Percentiles rank a stretch among this genome's conserved stretches.
Conservation (phyloP, 179 eudicot genomes). For the Beta macrorhiza region DNA sequence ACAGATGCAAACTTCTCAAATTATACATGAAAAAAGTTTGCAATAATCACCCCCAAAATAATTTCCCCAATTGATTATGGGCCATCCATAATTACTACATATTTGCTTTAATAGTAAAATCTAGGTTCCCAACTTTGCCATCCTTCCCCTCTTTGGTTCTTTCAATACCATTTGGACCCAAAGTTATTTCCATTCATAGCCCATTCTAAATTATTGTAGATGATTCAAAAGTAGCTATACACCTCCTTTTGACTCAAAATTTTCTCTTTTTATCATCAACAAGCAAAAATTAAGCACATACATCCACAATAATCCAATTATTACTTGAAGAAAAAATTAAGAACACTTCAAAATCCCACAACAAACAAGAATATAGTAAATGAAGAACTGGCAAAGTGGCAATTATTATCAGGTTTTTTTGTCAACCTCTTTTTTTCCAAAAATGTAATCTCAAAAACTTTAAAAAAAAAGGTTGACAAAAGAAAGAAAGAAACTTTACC, state of each 20-base stretch:
- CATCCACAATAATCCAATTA: conserved; percentile 1
- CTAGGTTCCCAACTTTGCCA: neutral
- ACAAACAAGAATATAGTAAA: neutral
- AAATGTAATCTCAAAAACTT: no score
- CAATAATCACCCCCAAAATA: no score
- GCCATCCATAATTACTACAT: neutral
- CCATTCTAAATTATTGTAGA: neutral
- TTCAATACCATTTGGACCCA: neutral
- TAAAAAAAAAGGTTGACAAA: conserved; percentile 19
- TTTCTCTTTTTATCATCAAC: neutral
- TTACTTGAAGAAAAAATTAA: neutral
- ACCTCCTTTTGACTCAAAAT: neutral
- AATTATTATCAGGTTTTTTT: neutral
- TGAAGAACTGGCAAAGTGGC: conserved; percentile 9
- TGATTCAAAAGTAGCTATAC: neutral
- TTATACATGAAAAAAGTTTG: neutral
- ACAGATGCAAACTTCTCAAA: neutral
- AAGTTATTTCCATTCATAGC: neutral
- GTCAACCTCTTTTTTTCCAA: conserved; percentile 27
- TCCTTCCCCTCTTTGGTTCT: neutral
- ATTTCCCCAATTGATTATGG: neutral
- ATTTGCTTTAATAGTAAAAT: neutral
- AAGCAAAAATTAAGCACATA: conserved; percentile 10
- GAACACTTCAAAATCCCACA: neutral
- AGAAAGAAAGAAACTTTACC: conserved; percentile 23